Conservation (phyloP, 495 filamentous ascomycete genomes). For the Tuber borchii region DNA sequence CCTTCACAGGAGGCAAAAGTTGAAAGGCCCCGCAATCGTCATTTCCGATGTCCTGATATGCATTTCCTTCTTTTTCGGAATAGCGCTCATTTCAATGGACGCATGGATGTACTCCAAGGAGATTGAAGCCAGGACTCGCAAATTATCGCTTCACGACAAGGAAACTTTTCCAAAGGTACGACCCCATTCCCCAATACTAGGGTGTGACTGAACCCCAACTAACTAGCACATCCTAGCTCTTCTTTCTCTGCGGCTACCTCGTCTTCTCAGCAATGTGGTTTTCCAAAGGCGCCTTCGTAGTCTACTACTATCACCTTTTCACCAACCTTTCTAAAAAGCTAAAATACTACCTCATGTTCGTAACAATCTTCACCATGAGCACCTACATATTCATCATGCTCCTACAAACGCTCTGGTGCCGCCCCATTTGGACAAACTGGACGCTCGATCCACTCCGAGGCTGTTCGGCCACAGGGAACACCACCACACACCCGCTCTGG, state of each 20-base stretch:
- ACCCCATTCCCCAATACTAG: no score
- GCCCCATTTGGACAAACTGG: conserved; percentile 16
- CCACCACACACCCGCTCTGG: conserved; percentile 15
- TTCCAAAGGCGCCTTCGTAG: conserved; percentile 20
- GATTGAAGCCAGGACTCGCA: conserved; percentile 7
- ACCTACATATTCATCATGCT: conserved; percentile 9
- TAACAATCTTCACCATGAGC: conserved; percentile 13
- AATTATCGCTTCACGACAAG: neutral
- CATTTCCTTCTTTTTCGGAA: conserved; percentile 14
- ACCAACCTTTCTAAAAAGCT: conserved; percentile 13
- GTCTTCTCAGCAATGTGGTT: conserved; percentile 27
- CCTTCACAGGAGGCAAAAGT: conserved; percentile 7
- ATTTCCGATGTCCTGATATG: conserved; percentile 13
- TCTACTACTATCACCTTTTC: conserved; percentile 24
- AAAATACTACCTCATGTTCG: conserved; percentile 16
- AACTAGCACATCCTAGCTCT: conserved; percentile 7
- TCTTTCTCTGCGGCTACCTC: conserved; percentile 19
- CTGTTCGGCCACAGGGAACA: conserved; percentile 16
- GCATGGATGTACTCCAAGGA: conserved; percentile 25
- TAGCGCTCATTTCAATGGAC: conserved; percentile 14
- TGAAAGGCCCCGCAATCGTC: conserved; percentile 14
- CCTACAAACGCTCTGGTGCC: conserved; percentile 21
- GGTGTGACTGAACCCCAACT: neutral
- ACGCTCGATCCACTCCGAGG: conserved; percentile 1
- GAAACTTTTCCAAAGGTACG: neutral